A percentile compares a stretch with the other conserved stretches of the same genome.
Conservation (phyloP, 1,284 basidiomycete species). For the Apiotrichum gracile region DNA sequence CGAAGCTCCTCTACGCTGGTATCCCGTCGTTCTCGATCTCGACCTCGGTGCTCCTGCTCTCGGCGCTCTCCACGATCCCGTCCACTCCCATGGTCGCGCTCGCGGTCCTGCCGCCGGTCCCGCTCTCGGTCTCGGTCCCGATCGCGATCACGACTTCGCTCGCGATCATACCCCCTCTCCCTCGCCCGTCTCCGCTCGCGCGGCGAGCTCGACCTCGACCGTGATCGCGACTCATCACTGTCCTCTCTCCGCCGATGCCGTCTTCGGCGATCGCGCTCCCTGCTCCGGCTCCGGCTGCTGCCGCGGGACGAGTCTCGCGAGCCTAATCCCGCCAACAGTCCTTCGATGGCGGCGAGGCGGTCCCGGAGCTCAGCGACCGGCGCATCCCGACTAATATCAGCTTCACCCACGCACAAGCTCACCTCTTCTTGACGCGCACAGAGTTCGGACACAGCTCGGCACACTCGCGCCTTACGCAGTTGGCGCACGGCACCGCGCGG, state of each 20-base stretch:
- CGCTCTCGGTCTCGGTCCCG: neutral
- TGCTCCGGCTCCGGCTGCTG: neutral
- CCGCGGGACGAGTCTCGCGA: neutral
- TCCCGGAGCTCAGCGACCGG: constrained; percentile 20
- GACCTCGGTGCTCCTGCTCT: neutral
- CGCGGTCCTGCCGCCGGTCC: neutral
- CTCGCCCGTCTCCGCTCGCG: no score
- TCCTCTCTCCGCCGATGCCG: no score
- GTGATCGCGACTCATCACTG: neutral
- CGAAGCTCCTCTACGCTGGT: no score
- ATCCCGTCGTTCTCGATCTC: neutral
- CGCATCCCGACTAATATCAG: neutral
- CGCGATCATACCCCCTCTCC: neutral
- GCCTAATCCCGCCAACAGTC: neutral
- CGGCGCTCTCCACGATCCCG: neutral
- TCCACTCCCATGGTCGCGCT: neutral
- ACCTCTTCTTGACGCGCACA: constrained; percentile 16
- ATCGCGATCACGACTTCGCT: neutral
- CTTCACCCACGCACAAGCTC: neutral
- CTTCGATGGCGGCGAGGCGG: neutral
- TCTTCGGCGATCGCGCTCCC: no score
- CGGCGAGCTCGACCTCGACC: constrained; percentile 2
- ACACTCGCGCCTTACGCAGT: constrained; percentile 34
- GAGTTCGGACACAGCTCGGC: constrained; percentile 32
- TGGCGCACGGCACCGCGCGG: constrained; percentile 29